Evolutionary conservation across 2,329 filamentous ascomycete genomes (phyloP).

Genomic region (Pseudogymnoascus pannorum): DNA sequence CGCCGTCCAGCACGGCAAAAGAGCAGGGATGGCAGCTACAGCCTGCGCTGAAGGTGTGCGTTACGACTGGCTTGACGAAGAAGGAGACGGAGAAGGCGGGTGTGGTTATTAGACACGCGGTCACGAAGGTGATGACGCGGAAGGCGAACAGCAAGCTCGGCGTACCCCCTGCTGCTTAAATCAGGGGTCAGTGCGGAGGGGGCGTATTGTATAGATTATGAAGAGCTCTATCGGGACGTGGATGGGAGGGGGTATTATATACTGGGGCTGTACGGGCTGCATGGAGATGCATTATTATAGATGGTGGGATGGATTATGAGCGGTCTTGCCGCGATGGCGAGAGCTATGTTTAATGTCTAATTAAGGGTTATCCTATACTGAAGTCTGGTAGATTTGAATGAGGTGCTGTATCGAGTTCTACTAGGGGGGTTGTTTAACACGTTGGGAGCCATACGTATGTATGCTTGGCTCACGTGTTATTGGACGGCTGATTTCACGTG

Average conservation of each 20-base stretch:
- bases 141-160: slow-evolving; percentile 44
- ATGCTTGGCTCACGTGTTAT: neutral
- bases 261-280: neutral
- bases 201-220: slow-evolving; percentile 6
- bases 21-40: slow-evolving; percentile 63
- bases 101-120: slow-evolving; percentile 77
- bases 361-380: neutral
- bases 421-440: neutral
- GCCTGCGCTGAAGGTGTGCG: slow-evolving; percentile 83
- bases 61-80: slow-evolving; percentile 79
- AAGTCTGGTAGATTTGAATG: neutral
- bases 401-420: neutral
- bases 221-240: neutral
- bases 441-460: neutral
- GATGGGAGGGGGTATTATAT: neutral
- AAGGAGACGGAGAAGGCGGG: slow-evolving; percentile 97
- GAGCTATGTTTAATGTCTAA: slow-evolving; percentile 6
- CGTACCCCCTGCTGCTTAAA: slow-evolving; percentile 30
- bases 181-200: neutral
- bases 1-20: slow-evolving; percentile 54
- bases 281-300: slow-evolving; percentile 4
- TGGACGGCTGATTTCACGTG: neutral
- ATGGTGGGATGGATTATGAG: neutral
- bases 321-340: neutral
- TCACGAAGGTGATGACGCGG: slow-evolving; percentile 80